A percentile compares a stretch with the other conserved stretches of the same genome.
phyloP scores from a whole-genome alignment of 495 filamentous ascomycete genomes.

The Penicillium cinerascens region DNA sequence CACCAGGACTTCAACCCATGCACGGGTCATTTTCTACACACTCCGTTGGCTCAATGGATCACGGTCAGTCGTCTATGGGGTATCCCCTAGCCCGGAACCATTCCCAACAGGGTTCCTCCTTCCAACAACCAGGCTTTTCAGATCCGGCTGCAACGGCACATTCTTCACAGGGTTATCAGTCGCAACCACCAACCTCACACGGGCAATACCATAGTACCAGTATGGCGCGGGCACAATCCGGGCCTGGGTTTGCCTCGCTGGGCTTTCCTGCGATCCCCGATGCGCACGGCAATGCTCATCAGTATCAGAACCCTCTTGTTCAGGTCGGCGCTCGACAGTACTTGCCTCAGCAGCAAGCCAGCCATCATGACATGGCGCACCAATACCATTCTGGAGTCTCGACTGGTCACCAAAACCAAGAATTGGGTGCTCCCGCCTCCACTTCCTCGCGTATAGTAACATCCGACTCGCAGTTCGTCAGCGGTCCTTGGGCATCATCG shows the following conservation, averaged over 20 bases:
- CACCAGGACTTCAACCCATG: neutral
- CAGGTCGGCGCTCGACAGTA: conserved; percentile 13
- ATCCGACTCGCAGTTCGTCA: conserved; percentile 23
- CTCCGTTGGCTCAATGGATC: neutral
- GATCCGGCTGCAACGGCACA: neutral
- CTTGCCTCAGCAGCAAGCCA: neutral
- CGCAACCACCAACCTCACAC: conserved; percentile 2
- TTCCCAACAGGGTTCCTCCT: conserved; percentile 8
- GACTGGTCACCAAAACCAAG: neutral
- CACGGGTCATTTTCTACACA: neutral
- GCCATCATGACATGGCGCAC: neutral
- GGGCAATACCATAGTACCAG: conserved; percentile 10
- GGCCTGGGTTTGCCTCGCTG: neutral
- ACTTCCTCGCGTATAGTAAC: conserved; percentile 4
- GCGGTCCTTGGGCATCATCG: conserved; percentile 23
- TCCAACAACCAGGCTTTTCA: neutral
- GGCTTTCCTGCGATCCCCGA: neutral
- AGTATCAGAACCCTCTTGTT: conserved; percentile 15
- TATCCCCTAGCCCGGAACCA: conserved; percentile 12
- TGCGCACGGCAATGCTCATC: neutral
- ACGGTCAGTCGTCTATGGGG: neutral
- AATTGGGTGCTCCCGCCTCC: neutral
- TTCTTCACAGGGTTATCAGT: conserved; percentile 12
- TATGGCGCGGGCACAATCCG: conserved; percentile 12
- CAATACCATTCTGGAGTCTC: neutral